Evolutionary conservation across 345 rosid species (phyloP).

Genomic region (Reutealis trisperma): DNA sequence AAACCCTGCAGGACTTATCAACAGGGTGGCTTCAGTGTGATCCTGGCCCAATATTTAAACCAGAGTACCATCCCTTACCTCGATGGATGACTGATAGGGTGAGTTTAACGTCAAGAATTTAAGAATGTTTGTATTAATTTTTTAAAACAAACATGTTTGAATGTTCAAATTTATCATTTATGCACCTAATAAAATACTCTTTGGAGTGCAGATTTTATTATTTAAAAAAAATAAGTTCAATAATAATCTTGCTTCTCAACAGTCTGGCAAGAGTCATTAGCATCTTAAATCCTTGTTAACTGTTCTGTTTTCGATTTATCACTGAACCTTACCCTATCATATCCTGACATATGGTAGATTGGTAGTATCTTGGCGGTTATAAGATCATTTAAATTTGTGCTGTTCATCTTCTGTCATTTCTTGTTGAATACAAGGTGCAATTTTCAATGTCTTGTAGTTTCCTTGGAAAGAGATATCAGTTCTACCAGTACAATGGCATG

Average conservation of each 20-base stretch:
- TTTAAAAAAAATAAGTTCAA: neutral
- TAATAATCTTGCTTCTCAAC: neutral
- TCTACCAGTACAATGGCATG: constrained; percentile 94
- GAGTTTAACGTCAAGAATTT: constrained; percentile 19
- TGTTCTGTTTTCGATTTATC: too few species aligned
- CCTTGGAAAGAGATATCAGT: constrained; percentile 80
- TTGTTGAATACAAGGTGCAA: neutral
- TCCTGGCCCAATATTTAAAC: constrained; percentile 84
- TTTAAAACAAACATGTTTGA: neutral
- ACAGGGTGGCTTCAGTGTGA: constrained; percentile 96
- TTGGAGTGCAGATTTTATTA: neutral
- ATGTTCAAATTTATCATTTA: neutral
- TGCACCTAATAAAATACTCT: neutral
- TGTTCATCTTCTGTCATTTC: neutral
- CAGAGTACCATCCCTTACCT: constrained; percentile 60
- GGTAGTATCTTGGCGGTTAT: too few species aligned
- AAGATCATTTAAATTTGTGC: neutral
- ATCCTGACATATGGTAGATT: too few species aligned
- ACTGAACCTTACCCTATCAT: too few species aligned
- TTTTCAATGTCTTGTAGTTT: constrained; percentile 46
- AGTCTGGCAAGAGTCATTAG: neutral
- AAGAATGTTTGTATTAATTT: neutral
- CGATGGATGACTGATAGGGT: constrained; percentile 66
- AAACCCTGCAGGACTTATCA: constrained; percentile 73
- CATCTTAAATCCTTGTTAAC: neutral